Evolutionary conservation across 1,284 basidiomycete species (phyloP).

Genomic region (Cryptococcus hybrid): DNA sequence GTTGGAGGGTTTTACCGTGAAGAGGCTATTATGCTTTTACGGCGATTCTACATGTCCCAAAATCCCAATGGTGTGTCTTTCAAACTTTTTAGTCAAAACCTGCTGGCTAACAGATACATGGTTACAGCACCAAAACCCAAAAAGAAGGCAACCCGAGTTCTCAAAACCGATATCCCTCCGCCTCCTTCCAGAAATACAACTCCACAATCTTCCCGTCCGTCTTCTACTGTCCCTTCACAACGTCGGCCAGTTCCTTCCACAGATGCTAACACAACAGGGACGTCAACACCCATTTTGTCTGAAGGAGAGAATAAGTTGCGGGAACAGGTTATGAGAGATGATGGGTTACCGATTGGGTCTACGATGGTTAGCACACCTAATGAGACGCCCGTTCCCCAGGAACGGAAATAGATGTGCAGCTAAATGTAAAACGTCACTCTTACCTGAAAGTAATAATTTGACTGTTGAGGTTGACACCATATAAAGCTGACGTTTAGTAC

Average conservation of each 20-base stretch:
- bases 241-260: neutral
- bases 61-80: slow-evolving; percentile 75
- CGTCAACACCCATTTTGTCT: no score
- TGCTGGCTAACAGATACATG: neutral
- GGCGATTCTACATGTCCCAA: slow-evolving; percentile 93
- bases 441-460: no score
- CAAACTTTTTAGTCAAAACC: neutral
- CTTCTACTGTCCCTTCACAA: slow-evolving; percentile 13
- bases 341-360: no score
- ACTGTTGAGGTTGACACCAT: no score
- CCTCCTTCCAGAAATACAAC: slow-evolving; percentile 25
- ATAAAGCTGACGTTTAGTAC: no score
- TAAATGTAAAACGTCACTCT: no score
- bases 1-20: slow-evolving; percentile 81
- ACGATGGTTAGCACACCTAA: no score
- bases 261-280: no score
- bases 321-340: no score
- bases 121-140: slow-evolving; percentile 48
- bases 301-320: no score
- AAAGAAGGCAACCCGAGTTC: slow-evolving; percentile 48
- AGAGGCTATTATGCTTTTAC: slow-evolving; percentile 91
- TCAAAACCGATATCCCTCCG: slow-evolving; percentile 51
- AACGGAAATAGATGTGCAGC: no score
- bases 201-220: slow-evolving; percentile 16
- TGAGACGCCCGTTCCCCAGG: no score